These are phyloP conservation scores for Solanum hybrid DNA, from an alignment of 305 asterid genomes.

Conservation along the genomic window DNA sequence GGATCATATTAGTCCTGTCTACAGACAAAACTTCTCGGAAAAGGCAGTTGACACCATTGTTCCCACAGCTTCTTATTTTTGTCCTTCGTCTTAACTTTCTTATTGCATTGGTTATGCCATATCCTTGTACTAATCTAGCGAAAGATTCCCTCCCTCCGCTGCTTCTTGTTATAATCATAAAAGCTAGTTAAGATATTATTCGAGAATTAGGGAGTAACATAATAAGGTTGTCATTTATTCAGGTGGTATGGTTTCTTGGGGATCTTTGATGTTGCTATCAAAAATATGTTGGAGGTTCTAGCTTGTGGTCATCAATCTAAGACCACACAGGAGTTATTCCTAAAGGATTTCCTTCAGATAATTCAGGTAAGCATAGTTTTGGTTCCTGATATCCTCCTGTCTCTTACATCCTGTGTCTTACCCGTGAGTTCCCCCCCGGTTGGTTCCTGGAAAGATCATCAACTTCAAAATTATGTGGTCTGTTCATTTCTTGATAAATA, in stretches of 20 bases:
- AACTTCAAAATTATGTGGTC: not conserved
- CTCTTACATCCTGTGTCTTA: not conserved
- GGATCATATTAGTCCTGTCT: not conserved
- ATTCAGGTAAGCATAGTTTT: conserved; percentile 51
- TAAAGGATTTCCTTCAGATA: conserved; percentile 73
- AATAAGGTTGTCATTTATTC: conserved; percentile 28
- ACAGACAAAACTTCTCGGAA: not conserved
- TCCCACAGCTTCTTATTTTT: not conserved
- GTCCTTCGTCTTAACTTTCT: not conserved
- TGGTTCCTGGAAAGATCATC: not conserved
- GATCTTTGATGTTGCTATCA: conserved; percentile 77
- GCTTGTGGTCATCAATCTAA: conserved; percentile 88
- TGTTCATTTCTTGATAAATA: not conserved
- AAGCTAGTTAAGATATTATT: not conserved
- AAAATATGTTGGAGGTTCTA: conserved; percentile 78
- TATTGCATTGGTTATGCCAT: not conserved
- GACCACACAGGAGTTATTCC: conserved; percentile 78
- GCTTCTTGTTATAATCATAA: not conserved
- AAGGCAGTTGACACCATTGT: not conserved
- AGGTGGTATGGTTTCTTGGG: conserved; percentile 98
- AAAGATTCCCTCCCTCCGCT: not conserved
- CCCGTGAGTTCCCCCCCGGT: not conserved
- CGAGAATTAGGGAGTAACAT: conserved; percentile 1
- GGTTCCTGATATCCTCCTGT: not conserved
- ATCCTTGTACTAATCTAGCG: not conserved